These are phyloP conservation scores for Hanseniaspora sp. DNA, from an alignment of 1,139 yeast species.

Conservation along the genomic window DNA sequence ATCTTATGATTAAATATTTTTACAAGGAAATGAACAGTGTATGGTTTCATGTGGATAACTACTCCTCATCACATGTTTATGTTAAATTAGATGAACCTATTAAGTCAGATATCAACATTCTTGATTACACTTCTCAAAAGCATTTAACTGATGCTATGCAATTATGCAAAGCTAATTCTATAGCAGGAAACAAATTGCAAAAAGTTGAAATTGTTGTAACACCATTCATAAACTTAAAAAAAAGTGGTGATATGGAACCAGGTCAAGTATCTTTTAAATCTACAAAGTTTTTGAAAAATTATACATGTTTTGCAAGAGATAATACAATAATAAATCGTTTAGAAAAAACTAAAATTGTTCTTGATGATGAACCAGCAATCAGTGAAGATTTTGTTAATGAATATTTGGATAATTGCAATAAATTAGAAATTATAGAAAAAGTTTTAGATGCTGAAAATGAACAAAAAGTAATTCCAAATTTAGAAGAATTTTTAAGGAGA, in stretches of 20 bases:
- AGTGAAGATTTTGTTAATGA: conserved; percentile 31
- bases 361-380: conserved; percentile 20
- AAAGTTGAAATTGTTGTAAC: conserved; percentile 64
- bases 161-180: conserved; percentile 69
- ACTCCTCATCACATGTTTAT: conserved; percentile 75
- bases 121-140: conserved; percentile 43
- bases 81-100: conserved; percentile 37
- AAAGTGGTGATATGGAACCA: conserved; percentile 66
- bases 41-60: conserved; percentile 79
- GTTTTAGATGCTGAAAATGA: neutral
- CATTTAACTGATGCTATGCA: conserved; percentile 58
- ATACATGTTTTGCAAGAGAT: conserved; percentile 47
- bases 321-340: conserved; percentile 55
- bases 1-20: conserved; percentile 58
- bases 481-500: conserved; percentile 23
- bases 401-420: neutral
- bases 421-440: neutral
- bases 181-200: conserved; percentile 63
- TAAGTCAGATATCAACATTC: conserved; percentile 32
- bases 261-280: conserved; percentile 73
- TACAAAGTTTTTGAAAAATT: conserved; percentile 42
- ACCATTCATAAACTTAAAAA: conserved; percentile 62
- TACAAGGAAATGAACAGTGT: conserved; percentile 46
- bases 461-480: conserved; percentile 2
- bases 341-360: conserved; percentile 55